Evolutionary conservation across 176 grass and related monocot genomes (phyloP).

Genomic region (Oryza nivara): DNA sequence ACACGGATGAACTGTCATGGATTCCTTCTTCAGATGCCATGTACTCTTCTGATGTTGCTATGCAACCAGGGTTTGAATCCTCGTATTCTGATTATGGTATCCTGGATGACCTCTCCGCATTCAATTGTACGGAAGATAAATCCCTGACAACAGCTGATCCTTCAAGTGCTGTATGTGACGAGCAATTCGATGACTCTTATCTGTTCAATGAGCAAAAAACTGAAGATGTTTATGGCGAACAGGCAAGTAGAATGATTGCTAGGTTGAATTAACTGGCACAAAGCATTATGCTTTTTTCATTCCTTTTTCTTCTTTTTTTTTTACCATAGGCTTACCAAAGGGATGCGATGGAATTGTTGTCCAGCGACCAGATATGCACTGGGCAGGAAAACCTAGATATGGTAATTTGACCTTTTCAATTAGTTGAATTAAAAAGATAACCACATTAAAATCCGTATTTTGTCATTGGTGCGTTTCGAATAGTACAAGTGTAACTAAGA

Average conservation of each 20-base stretch:
- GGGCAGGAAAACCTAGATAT: conserved; percentile 45
- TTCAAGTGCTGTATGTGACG: conserved; percentile 39
- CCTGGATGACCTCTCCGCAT: conserved; percentile 55
- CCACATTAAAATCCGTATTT: conserved; percentile 1
- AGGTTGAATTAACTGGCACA: not conserved
- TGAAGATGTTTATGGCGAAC: conserved; percentile 43
- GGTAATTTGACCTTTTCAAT: conserved; percentile 48
- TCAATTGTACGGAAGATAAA: conserved; percentile 50
- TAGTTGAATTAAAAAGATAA: conserved; percentile 1
- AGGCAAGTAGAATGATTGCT: conserved; percentile 48
- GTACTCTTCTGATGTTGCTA: conserved; percentile 64
- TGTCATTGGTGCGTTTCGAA: not conserved
- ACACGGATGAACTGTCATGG: conserved; percentile 70
- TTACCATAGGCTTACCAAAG: conserved; percentile 54
- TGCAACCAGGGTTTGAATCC: conserved; percentile 48
- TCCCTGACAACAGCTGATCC: conserved; percentile 42
- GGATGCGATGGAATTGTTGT: conserved; percentile 56
- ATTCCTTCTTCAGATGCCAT: conserved; percentile 73
- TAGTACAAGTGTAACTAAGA: not conserved
- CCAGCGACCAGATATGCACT: conserved; percentile 42
- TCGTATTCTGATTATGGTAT: conserved; percentile 62
- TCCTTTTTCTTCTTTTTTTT: conserved; percentile 24
- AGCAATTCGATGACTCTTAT: conserved; percentile 45
- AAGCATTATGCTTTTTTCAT: conserved; percentile 2
- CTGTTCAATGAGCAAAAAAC: conserved; percentile 48